Evolutionary conservation across 495 filamentous ascomycete genomes (phyloP), one percentile per base, ranked within the genome.

Genomic region (Lasiosphaeria hispida): DNA sequence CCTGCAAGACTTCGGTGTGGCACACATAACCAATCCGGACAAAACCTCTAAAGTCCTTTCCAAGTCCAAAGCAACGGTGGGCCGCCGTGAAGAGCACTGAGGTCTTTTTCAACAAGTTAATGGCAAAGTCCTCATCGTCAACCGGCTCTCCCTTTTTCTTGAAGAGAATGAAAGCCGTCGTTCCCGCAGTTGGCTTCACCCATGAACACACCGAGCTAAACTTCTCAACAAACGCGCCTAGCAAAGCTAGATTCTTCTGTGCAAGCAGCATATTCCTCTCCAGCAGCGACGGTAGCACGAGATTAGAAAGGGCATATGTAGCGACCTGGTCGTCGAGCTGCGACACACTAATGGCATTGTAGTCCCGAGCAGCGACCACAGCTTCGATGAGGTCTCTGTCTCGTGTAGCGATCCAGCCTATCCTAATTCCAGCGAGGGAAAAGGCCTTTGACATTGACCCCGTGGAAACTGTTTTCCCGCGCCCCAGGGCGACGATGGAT

Each of bases 371-470:
- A 6, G 72, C 61, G 4, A 87, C 84, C 42, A 86, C 78, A n/a
- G 80, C 73, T 51, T 88, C 82, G 44, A 94, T 80, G 50, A 96
- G 74, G 0, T 74, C 72, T 6, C 65, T 60, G 69, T 85, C 79
- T 1, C 87, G 81, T 23, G 86, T 86, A 2, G 88, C 90, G 55
- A 94, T 77, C 91, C 92, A 96, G 36, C 92, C 91, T 4, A 91
- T 72, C 0, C 92, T 83, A 47, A 96, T 83, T 9, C 92, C 92
- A 0, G 91, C 92, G 7, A 96, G 72, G 35, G 91, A 85, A 73
- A 90, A 96, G 5, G 90, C 87, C 71, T 96, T 96, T 13, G 89
- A 92, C 71, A 93, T 81, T 2, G 89, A 94, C 23, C 91, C 87
- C 0, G 90, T 95, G 23, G 81, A 82, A 18, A 96, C 79, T 4